Base-by-base conservation (phyloP, 1,284 basidiomycete genomes). In the Marasmius fiardii region DNA sequence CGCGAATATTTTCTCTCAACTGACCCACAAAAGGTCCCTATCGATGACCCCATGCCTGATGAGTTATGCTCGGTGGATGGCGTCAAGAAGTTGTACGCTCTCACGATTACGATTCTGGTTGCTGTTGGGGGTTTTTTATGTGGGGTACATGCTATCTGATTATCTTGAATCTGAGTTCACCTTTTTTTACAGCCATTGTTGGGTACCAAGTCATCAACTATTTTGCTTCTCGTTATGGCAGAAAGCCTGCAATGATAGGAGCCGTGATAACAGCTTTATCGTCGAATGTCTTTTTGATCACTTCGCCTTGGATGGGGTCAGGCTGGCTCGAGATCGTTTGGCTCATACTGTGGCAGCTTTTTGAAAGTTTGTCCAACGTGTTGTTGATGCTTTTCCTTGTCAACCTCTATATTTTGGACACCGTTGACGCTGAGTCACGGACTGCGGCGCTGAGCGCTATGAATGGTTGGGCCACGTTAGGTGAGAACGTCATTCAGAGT, bases 341-440 rank as follows among this genome's bases (percentile, higher is more conserved):
- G n/a, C 51, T 70, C 8, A 12, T 62, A 5, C 14, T 60, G 1
- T 67, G 61, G 47, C 28, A 68, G 21, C 1, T 67, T 16, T 55
- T 52, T 4, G 54, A 61, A 28, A 12, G 56, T 12, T 47, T 69
- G 41, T 60, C 63, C 4, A 43, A 57, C 14, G 2, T 41, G 5
- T 8, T 58, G 1, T 45, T 63, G 1, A 57, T 58, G 39, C 6
- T 6, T 7, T 73, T 66, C 47, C 57, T 72, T 7, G 6, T 59
- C 12, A 64, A 67, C 51, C 56, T 69, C 53, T 71, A 68, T 26
- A 41, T 70, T 12, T 58, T 71, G 0, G 72, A 72, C 28, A 26
- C 64, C 14, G 63, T 66, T 12, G 20, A 28, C 16, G 58, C 60
- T 3, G 69, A 72, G 12, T 56, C 12, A 47, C 72, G 70, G 52